phyloP scores from a whole-genome alignment of 192 early-diverging fungal species.

The Backusella tarrabulga region DNA sequence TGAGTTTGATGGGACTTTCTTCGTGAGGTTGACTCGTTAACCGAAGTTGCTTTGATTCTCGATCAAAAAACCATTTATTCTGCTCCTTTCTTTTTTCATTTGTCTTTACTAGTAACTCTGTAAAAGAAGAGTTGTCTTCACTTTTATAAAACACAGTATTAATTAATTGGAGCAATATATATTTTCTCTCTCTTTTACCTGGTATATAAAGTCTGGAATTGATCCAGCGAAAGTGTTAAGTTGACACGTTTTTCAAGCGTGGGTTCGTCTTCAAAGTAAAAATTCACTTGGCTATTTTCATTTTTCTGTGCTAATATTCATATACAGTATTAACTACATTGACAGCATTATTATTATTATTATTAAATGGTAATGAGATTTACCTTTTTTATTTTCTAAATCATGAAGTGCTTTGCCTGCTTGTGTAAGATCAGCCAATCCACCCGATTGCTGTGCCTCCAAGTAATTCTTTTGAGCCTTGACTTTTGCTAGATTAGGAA shows the following conservation, averaged over 20 bases:
- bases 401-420: slow-evolving; percentile 22
- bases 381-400: slow-evolving; percentile 13
- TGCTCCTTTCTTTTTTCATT: slow-evolving; percentile 57
- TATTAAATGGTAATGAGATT: not conserved
- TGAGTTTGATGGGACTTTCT: slow-evolving; percentile 21
- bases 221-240: slow-evolving; percentile 60
- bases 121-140: slow-evolving; percentile 84
- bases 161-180: too few relatives aligned
- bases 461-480: slow-evolving; percentile 55
- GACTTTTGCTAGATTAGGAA: slow-evolving; percentile 67
- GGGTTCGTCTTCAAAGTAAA: slow-evolving; percentile 15
- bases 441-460: slow-evolving; percentile 49
- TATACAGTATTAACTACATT: not conserved
- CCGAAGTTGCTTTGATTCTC: slow-evolving; percentile 47
- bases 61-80: slow-evolving; percentile 67
- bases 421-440: slow-evolving; percentile 27
- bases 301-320: not conserved
- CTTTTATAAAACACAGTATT: slow-evolving; percentile 12
- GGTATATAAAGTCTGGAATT: slow-evolving; percentile 72
- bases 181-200: slow-evolving; percentile 15
- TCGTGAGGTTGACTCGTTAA: slow-evolving; percentile 25
- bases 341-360: not conserved
- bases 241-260: slow-evolving; percentile 35
- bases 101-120: slow-evolving; percentile 55
- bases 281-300: slow-evolving; percentile 10